Percentiles rank a stretch among this genome's conserved stretches.
Evolutionary conservation across 257 asterid genomes (phyloP).

Genomic region (Przewalskia tangutica): DNA sequence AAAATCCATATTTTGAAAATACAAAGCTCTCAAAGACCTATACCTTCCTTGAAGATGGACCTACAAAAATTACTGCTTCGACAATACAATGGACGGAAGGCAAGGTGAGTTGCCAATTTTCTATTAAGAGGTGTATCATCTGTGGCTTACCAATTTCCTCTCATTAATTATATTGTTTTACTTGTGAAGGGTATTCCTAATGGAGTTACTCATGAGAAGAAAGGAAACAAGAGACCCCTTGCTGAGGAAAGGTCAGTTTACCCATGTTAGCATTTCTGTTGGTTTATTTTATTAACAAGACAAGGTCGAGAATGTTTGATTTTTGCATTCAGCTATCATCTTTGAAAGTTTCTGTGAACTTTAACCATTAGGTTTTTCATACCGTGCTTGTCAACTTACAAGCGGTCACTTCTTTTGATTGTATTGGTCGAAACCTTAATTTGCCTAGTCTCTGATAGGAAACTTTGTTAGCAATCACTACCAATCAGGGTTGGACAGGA

Average conservation of each 20-base stretch:
- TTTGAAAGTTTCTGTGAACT: neutral
- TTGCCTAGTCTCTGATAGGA: neutral
- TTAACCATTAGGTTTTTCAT: neutral
- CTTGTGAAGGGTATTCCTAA: slow-evolving; percentile 59
- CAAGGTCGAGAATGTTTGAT: neutral
- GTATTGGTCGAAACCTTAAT: neutral
- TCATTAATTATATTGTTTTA: slow-evolving; percentile 16
- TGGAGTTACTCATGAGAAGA: slow-evolving; percentile 70
- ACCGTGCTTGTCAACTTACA: neutral
- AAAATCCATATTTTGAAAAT: slow-evolving; percentile 82
- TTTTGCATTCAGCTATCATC: neutral
- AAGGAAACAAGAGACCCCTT: slow-evolving; percentile 70
- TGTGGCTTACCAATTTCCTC: neutral
- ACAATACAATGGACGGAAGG: slow-evolving; percentile 89
- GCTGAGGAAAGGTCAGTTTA: slow-evolving; percentile 67
- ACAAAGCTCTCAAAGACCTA: slow-evolving; percentile 71
- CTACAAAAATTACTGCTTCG: slow-evolving; percentile 67
- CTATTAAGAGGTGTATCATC: neutral
- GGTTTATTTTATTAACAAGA: neutral
- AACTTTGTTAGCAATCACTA: neutral
- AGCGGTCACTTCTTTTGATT: neutral
- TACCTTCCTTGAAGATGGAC: slow-evolving; percentile 79
- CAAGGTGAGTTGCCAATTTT: slow-evolving; percentile 43
- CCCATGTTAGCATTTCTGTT: neutral
- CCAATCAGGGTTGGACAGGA: neutral